Evolutionary conservation across 1,139 yeast genomes (phyloP).

Genomic region (Arxiozyma heterogenica): DNA sequence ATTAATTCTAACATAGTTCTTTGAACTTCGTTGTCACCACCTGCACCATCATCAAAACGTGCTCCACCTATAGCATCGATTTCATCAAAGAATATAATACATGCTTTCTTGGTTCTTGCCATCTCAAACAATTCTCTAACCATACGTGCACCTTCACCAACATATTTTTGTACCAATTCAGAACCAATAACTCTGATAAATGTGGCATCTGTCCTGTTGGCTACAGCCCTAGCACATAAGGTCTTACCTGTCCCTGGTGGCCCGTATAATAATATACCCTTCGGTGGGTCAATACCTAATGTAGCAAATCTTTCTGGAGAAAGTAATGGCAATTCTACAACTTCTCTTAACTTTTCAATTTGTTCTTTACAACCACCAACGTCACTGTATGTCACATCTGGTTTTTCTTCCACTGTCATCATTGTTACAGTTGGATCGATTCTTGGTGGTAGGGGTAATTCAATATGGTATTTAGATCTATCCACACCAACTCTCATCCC

Average conservation of each 20-base stretch:
- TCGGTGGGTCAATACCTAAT: slow-evolving; percentile 96
- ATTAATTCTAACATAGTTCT: slow-evolving; percentile 97
- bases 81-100: slow-evolving; percentile 88
- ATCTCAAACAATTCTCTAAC: slow-evolving; percentile 94
- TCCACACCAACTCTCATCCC: slow-evolving; percentile 99
- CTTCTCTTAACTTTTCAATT: slow-evolving; percentile 93
- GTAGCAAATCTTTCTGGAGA: slow-evolving; percentile 95
- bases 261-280: slow-evolving; percentile 90
- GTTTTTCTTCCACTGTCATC: slow-evolving; percentile 99
- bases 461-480: slow-evolving; percentile 92
- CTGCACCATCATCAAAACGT: slow-evolving; percentile 97
- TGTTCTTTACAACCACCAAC: slow-evolving; percentile 98
- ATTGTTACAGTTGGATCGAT: slow-evolving; percentile 98
- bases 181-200: slow-evolving; percentile 97
- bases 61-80: slow-evolving; percentile 99
- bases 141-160: slow-evolving; percentile 99
- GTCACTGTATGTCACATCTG: slow-evolving; percentile 82
- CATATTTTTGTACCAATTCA: slow-evolving; percentile 94
- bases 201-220: slow-evolving; percentile 97
- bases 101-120: slow-evolving; percentile 97
- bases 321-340: slow-evolving; percentile 86
- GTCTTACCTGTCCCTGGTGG: slow-evolving; percentile 99
- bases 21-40: slow-evolving; percentile 98
- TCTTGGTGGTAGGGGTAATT: slow-evolving; percentile 92
- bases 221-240: slow-evolving; percentile 95